phyloP scores from a whole-genome alignment of 2,329 filamentous ascomycete genomes.

The Calonectria multiphialidica region DNA sequence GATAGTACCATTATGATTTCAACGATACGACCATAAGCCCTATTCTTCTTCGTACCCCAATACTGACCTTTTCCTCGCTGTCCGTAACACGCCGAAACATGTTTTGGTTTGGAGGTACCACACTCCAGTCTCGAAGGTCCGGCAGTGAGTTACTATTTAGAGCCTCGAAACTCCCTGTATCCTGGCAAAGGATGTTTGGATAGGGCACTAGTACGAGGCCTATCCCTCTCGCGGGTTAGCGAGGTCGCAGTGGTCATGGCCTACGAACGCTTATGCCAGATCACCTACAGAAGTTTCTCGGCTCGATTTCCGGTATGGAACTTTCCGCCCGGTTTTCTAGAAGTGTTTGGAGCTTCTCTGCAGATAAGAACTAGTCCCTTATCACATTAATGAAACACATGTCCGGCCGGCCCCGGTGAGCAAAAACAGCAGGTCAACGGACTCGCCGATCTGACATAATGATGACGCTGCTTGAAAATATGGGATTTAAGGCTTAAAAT shows the following conservation, averaged over 20 bases:
- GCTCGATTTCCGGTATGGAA: background rate
- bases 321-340: background rate
- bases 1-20: background rate
- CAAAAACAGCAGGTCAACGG: background rate
- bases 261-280: background rate
- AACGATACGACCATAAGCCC: background rate
- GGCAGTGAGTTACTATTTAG: background rate
- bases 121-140: background rate
- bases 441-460: background rate
- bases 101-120: background rate
- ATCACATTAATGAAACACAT: background rate
- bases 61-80: background rate
- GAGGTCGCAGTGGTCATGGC: background rate
- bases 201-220: background rate
- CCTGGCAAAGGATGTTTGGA: background rate
- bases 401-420: background rate
- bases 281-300: background rate
- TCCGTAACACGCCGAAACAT: background rate
- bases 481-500: background rate
- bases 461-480: background rate
- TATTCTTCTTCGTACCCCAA: background rate
- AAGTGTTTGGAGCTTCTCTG: background rate
- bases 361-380: background rate
- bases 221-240: background rate
- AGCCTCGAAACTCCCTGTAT: background rate